Evolutionary conservation across 495 filamentous ascomycete genomes (phyloP).

Genomic region (Tuber aestivum): DNA sequence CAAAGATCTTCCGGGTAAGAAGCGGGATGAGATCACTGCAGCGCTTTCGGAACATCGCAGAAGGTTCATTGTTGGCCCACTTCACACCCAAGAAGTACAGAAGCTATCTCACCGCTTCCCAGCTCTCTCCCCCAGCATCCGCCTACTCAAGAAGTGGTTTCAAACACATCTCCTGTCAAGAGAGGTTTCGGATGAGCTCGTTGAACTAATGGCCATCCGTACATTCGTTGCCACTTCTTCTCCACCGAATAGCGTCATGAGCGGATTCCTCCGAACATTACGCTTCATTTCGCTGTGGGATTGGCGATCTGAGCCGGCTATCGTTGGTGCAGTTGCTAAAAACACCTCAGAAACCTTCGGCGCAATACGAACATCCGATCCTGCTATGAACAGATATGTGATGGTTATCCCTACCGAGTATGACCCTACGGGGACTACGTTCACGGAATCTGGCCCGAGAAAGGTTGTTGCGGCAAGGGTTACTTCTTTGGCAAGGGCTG

Average conservation of each 20-base stretch:
- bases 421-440: slow-evolving; percentile 69
- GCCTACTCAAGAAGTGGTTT: slow-evolving; percentile 89
- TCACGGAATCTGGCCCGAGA: slow-evolving; percentile 65
- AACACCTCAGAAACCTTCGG: slow-evolving; percentile 59
- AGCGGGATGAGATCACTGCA: slow-evolving; percentile 59
- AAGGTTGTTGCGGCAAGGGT: slow-evolving; percentile 82
- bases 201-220: slow-evolving; percentile 71
- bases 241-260: slow-evolving; percentile 67
- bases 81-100: slow-evolving; percentile 72
- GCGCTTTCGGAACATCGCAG: slow-evolving; percentile 66
- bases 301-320: slow-evolving; percentile 74
- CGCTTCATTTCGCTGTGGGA: slow-evolving; percentile 78
- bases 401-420: slow-evolving; percentile 77
- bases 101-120: slow-evolving; percentile 76
- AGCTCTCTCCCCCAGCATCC: slow-evolving; percentile 72
- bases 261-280: slow-evolving; percentile 75
- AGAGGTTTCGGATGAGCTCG: slow-evolving; percentile 70
- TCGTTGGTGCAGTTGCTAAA: slow-evolving; percentile 54
- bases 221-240: slow-evolving; percentile 72
- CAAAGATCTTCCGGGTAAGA: slow-evolving; percentile 55
- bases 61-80: slow-evolving; percentile 63
- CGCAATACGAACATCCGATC: slow-evolving; percentile 78
- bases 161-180: slow-evolving; percentile 67
- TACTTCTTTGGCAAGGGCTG: slow-evolving; percentile 69
- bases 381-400: slow-evolving; percentile 72